A percentile compares a stretch with the other conserved stretches of the same genome.
Evolutionary conservation across 768 basidiomycete genomes (phyloP).

Genomic region (Tephrocybe sp.): DNA sequence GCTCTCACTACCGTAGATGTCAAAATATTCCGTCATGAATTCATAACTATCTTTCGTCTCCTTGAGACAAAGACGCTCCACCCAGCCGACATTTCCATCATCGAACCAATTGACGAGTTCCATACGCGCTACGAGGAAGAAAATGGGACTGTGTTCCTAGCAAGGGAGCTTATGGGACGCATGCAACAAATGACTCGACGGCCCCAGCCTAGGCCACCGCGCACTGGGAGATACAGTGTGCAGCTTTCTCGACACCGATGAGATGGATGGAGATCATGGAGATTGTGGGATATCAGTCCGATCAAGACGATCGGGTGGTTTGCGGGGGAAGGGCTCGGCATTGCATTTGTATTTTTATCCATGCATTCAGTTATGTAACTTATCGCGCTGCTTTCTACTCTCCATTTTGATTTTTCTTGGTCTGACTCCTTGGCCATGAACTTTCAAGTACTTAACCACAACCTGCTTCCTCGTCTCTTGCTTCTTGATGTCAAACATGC

Average conservation of each 20-base stretch:
- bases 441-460: no score
- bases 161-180: constrained; percentile 47
- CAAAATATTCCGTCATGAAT: constrained; percentile 61
- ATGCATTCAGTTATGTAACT: constrained; percentile 19
- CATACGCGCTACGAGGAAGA: constrained; percentile 57
- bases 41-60: constrained; percentile 64
- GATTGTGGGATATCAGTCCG: neutral
- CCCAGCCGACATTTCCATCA: constrained; percentile 48
- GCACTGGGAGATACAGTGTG: constrained; percentile 21
- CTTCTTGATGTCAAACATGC: no score
- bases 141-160: constrained; percentile 58
- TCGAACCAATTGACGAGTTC: constrained; percentile 49
- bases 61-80: constrained; percentile 44
- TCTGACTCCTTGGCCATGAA: no score
- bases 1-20: constrained; percentile 46
- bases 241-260: constrained; percentile 23
- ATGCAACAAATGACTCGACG: constrained; percentile 39
- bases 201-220: constrained; percentile 17
- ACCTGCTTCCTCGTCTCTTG: no score
- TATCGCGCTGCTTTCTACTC: neutral
- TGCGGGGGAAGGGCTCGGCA: constrained; percentile 1
- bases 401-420: neutral
- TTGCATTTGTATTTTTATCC: constrained; percentile 31
- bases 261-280: constrained; percentile 10
- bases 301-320: constrained; percentile 4